Base-by-base conservation (phyloP, 2,329 filamentous ascomycete species). In the Fusarium sp. region DNA sequence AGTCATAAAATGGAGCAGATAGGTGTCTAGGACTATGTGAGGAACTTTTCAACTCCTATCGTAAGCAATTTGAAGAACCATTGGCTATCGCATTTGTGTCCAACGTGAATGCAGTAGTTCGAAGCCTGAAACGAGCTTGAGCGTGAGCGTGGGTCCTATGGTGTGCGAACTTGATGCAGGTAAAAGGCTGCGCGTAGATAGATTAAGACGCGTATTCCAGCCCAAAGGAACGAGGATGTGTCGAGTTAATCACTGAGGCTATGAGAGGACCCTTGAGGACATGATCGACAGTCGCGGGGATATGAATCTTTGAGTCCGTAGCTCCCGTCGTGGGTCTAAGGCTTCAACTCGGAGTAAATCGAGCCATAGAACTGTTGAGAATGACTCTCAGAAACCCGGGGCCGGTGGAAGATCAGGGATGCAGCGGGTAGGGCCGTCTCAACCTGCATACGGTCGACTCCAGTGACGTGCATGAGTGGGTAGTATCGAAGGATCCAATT, bases 361-460 rank as follows among this genome's bases (percentile, higher is more conserved):
- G 45, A 57, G 14, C 61, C 61, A 68, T 33, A 43, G 38, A 51
- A 7, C 15, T 13, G 39, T 22, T 19, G n/a, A 33, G 26, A 31
- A 31, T 15, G 21, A 21, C 19, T 57, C 34, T 40, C 28, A 40
- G 19, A 57, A 49, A 45, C 39, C 47, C 28, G 40, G 56, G 52
- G 57, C 51, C 26, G 31, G 28, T 24, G 22, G 22, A 39, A 55
- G 39, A 46, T 60, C 53, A 46, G 43, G 56, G 64, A 46, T 67
- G 26, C 22, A 22, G 19, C 66, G 66, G 66, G 56, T 70, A 67
- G 57, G 56, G 56, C 66, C 62, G 66, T 62, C 49, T 42, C 46
- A 53, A 28, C n/a, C 19, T 57, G 57, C 49, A 57, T 39, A 51
- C 51, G 11, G 31, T 33, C 39, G 22, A 28, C 19, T 47, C 58